Conservation (phyloP, 1,284 basidiomycete species). For the Ganoderma leucocontextum region DNA sequence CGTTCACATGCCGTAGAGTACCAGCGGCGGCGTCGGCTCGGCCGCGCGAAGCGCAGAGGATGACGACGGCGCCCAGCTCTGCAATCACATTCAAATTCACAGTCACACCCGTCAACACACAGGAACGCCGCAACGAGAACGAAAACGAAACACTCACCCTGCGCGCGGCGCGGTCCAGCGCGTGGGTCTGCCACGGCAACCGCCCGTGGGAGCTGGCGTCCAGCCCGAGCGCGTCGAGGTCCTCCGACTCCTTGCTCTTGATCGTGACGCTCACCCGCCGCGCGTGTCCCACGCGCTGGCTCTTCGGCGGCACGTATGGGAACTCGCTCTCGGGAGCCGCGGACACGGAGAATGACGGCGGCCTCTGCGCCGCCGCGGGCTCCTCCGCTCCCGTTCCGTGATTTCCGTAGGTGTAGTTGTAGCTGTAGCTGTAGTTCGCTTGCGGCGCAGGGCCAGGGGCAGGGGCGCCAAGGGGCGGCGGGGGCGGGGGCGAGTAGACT, state of each 20-base stretch:
- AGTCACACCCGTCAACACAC: conserved; percentile 9
- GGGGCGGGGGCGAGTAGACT: conserved; percentile 1
- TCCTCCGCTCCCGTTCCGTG: not conserved
- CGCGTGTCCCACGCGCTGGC: conserved; percentile 38
- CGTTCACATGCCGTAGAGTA: conserved; percentile 22
- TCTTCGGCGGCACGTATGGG: conserved; percentile 38
- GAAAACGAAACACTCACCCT: conserved; percentile 27
- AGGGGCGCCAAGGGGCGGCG: not conserved
- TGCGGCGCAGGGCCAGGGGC: not conserved
- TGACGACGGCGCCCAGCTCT: conserved; percentile 40
- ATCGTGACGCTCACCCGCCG: conserved; percentile 41
- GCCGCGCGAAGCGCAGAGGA: conserved; percentile 20
- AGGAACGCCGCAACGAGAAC: not conserved
- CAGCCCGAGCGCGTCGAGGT: conserved; percentile 37
- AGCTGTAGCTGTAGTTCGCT: not conserved
- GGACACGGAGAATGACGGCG: conserved; percentile 19
- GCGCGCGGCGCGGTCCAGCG: conserved; percentile 25
- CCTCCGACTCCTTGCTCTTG: conserved; percentile 37
- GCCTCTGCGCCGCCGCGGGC: conserved; percentile 2
- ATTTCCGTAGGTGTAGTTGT: not conserved
- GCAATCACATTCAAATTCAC: not conserved
- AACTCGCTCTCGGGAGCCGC: conserved; percentile 33
- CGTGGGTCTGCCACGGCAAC: conserved; percentile 37
- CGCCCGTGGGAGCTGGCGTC: conserved; percentile 26
- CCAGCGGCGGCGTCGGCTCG: conserved; percentile 20